Evolutionary conservation across 768 basidiomycete genomes (phyloP).

Genomic region (Termitomyces sp.): DNA sequence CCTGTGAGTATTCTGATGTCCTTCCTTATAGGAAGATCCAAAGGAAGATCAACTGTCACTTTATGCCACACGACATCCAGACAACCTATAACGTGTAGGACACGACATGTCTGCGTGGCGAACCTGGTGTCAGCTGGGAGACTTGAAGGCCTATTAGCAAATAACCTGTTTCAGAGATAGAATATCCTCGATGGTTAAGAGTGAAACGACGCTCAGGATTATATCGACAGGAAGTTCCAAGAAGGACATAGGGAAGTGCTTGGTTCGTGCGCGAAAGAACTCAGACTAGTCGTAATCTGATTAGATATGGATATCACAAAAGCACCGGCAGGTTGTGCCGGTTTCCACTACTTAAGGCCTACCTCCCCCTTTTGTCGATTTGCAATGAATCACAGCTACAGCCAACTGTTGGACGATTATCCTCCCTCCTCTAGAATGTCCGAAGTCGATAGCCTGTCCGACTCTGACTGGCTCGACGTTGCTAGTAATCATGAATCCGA

Average conservation of each 20-base stretch:
- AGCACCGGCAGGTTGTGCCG: slow-evolving; percentile 12
- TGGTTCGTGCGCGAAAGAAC: neutral
- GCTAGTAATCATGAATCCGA: slow-evolving; percentile 65
- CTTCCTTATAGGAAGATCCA: slow-evolving; percentile 33
- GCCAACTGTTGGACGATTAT: slow-evolving; percentile 25
- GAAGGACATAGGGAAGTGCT: slow-evolving; percentile 17
- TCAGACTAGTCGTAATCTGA: slow-evolving; percentile 11
- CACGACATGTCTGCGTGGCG: slow-evolving; percentile 55
- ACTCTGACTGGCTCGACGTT: slow-evolving; percentile 84
- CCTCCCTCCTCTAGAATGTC: slow-evolving; percentile 41
- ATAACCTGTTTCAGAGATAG: slow-evolving; percentile 43
- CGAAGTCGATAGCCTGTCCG: slow-evolving; percentile 63
- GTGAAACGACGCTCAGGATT: slow-evolving; percentile 28
- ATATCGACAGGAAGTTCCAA: slow-evolving; percentile 38
- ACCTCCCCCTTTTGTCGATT: slow-evolving; percentile 19
- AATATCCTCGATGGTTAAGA: slow-evolving; percentile 33
- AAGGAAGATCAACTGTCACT: slow-evolving; percentile 38
- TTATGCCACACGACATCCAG: slow-evolving; percentile 54
- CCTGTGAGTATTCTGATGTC: slow-evolving; percentile 29
- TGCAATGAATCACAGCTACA: slow-evolving; percentile 24
- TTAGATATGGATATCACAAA: neutral
- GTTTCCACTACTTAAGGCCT: slow-evolving; percentile 19
- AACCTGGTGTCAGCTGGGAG: neutral
- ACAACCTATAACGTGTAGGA: slow-evolving; percentile 43
- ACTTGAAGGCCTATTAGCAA: neutral